These are phyloP conservation scores for Leccinum uliginosum DNA, from an alignment of 768 basidiomycete species.

Conservation along the genomic window DNA sequence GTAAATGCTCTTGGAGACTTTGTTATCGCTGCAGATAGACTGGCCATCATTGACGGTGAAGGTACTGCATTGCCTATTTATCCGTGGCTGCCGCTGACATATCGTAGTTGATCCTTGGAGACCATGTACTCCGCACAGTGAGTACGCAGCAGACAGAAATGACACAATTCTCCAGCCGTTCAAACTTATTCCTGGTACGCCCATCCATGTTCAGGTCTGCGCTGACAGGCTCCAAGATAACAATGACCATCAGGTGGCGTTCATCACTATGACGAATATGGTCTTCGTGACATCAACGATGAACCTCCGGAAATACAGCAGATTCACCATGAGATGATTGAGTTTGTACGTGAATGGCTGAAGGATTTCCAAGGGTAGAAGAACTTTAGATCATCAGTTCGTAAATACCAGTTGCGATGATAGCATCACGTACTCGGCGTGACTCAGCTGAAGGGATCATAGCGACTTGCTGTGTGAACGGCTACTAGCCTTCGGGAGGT, in stretches of 20 bases:
- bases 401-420: background rate
- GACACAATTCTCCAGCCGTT: slow-evolving; percentile 78
- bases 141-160: slow-evolving; percentile 58
- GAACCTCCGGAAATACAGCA: slow-evolving; percentile 78
- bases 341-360: slow-evolving; percentile 77
- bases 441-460: too few relatives aligned
- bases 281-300: slow-evolving; percentile 49
- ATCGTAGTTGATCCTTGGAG: slow-evolving; percentile 82
- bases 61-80: slow-evolving; percentile 34
- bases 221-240: background rate
- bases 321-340: slow-evolving; percentile 77
- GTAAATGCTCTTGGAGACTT: slow-evolving; percentile 88
- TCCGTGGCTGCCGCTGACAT: background rate
- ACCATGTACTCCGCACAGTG: slow-evolving; percentile 79
- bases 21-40: slow-evolving; percentile 68
- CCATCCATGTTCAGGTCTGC: slow-evolving; percentile 5
- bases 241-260: slow-evolving; percentile 50
- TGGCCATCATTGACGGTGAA: slow-evolving; percentile 89
- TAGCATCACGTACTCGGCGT: background rate
- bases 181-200: slow-evolving; percentile 81
- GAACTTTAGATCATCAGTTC: background rate
- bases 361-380: slow-evolving; percentile 35
- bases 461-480: background rate
- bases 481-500: background rate
- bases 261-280: slow-evolving; percentile 73